Percentiles rank a stretch among this genome's conserved stretches.
Conservation (phyloP, 768 basidiomycete genomes). For the Ramaria sp. region DNA sequence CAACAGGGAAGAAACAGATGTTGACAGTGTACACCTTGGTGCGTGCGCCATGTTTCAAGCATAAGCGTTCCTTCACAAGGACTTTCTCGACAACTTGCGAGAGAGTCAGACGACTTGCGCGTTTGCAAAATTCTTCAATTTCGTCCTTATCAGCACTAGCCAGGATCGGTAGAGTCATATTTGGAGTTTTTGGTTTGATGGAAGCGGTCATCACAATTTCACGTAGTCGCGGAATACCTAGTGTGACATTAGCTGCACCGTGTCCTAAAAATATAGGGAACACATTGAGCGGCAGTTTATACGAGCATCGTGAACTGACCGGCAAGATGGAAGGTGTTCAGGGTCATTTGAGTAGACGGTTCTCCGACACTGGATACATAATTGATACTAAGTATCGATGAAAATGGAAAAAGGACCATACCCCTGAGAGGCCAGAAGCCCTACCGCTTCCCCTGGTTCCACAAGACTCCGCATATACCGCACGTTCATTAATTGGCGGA, state of each 20-base stretch:
- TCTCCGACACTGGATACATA: conserved; percentile 69
- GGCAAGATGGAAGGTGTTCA: conserved; percentile 99
- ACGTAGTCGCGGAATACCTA: conserved; percentile 96
- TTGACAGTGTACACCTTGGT: conserved; percentile 71
- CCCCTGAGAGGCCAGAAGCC: conserved; percentile 95
- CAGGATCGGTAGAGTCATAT: conserved; percentile 78
- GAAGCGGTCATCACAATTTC: conserved; percentile 99
- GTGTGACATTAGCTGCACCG: conserved; percentile 96
- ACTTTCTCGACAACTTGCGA: conserved; percentile 83
- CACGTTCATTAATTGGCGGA: conserved; percentile 77
- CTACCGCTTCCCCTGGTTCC: conserved; percentile 98
- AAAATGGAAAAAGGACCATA: conserved; percentile 25
- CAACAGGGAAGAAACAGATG: conserved; percentile 75
- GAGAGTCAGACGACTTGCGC: conserved; percentile 73
- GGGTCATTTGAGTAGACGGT: conserved; percentile 98
- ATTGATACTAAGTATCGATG: not conserved
- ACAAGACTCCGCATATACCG: conserved; percentile 91
- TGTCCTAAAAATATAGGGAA: conserved; percentile 48
- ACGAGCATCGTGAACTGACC: conserved; percentile 37
- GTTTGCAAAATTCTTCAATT: conserved; percentile 75
- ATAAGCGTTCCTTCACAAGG: conserved; percentile 67
- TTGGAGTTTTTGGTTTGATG: conserved; percentile 90
- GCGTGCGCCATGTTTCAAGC: conserved; percentile 53
- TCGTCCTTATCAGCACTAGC: conserved; percentile 39
- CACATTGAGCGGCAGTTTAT: conserved; percentile 1